These are phyloP conservation scores for Fusarium humuli DNA, from an alignment of 2,329 filamentous ascomycete species.

Conservation along the genomic window DNA sequence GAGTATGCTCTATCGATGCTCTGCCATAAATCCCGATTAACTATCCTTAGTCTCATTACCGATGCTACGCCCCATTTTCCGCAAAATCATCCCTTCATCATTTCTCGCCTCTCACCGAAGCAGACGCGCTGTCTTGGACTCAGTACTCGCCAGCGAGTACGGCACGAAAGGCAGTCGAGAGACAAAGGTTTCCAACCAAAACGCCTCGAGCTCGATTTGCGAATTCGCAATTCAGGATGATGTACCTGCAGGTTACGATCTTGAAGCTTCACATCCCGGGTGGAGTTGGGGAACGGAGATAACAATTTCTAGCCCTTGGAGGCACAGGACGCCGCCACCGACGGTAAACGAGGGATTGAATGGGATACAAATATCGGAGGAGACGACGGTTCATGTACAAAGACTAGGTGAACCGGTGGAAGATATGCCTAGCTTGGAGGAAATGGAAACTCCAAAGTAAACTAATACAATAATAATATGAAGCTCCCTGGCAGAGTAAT, in stretches of 20 bases:
- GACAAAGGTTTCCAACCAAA: not conserved
- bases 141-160: not conserved
- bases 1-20: constrained; percentile 13
- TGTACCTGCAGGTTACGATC: constrained; percentile 17
- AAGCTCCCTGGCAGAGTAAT: no score
- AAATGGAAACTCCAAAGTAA: not conserved
- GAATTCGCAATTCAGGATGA: constrained; percentile 15
- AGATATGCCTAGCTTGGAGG: not conserved
- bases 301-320: constrained; percentile 18
- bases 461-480: constrained; percentile 1
- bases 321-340: constrained; percentile 3
- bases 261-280: constrained; percentile 22
- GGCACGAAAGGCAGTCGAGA: not conserved
- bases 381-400: constrained; percentile 22
- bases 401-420: not conserved
- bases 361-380: constrained; percentile 25
- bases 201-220: constrained; percentile 16
- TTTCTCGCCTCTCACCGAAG: constrained; percentile 17
- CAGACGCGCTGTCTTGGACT: constrained; percentile 7
- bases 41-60: constrained; percentile 28
- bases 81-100: constrained; percentile 16
- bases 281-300: constrained; percentile 28
- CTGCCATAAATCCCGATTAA: accelerated
- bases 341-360: constrained; percentile 3
- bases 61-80: constrained; percentile 32